These are phyloP conservation scores for Stipa capillata DNA, from an alignment of 176 grass and related monocot genomes.

Conservation along the genomic window DNA sequence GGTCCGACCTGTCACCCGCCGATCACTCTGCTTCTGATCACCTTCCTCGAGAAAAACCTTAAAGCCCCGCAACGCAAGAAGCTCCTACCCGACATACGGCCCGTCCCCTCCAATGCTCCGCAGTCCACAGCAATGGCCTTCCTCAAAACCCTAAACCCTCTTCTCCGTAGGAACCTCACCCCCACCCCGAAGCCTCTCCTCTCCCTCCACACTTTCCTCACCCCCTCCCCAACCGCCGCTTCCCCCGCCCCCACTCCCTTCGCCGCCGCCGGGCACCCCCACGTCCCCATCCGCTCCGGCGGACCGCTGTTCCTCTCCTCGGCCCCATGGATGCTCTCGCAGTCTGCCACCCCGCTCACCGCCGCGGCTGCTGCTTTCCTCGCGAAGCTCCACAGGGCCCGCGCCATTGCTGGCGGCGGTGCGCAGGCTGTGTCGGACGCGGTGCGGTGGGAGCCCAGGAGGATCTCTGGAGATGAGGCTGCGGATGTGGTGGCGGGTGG, in stretches of 20 bases:
- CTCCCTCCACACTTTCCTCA: constrained; percentile 11
- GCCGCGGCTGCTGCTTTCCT: constrained; percentile 41
- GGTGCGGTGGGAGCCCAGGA: constrained; percentile 25
- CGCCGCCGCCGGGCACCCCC: not conserved
- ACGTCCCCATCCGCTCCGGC: not conserved
- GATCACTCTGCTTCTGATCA: not conserved
- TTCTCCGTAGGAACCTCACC: constrained; percentile 32
- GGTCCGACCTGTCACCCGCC: not conserved
- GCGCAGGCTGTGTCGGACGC: constrained; percentile 19
- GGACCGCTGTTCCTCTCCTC: constrained; percentile 60
- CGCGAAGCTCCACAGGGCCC: constrained; percentile 36
- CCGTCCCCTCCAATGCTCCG: constrained; percentile 1
- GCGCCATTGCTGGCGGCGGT: constrained; percentile 26
- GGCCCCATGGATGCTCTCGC: constrained; percentile 63
- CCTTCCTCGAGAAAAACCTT: not conserved
- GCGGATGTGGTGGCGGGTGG: not conserved
- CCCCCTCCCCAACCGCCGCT: constrained; percentile 6
- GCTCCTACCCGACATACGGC: constrained; percentile 2
- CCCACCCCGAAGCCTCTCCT: constrained; percentile 14
- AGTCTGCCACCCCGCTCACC: constrained; percentile 55
- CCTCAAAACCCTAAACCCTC: constrained; percentile 68
- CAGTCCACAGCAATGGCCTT: constrained; percentile 38
- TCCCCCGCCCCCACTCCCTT: not conserved
- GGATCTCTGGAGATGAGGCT: not conserved
- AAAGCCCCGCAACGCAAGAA: constrained; percentile 29